Base-by-base conservation (phyloP, 1,284 basidiomycete species). In the Pseudozyma hubeiensis region DNA sequence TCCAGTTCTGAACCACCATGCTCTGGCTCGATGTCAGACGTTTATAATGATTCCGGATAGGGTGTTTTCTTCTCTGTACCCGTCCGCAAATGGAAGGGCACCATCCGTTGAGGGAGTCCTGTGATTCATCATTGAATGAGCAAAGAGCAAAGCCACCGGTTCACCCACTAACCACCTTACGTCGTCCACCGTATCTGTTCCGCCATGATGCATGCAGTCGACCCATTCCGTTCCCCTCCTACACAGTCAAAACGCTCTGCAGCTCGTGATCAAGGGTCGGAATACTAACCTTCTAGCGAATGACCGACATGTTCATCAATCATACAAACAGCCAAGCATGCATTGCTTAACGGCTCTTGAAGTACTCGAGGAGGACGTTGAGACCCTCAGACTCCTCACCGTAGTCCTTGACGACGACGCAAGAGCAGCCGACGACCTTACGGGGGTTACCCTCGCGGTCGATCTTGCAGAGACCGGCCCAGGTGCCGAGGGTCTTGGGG, bases 371-470 rank as follows among this genome's bases (percentile, higher is more conserved):
- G 86, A 98, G 91, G 33, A 97, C 95, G 86, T 97, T 92, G 84
- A 97, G 90, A 75, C 95, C 96, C 88, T 96, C 92, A 84, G 91
- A 92, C 89, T 98, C 96, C 80, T 90, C 89, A 85, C 96, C 96
- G 86, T 96, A 99, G 86, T 98, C 93, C 89, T 94, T 97, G 84
- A 99, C 95, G 79, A 98, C 96, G 80, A 98, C 96, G 86, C 94
- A 97, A 80, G 92, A 83, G 82, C 82, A 83, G 77, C 82, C 82
- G 53, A 84, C 82, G 85, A 98, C 89, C 90, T 98, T 98, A 85
- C 96, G 90, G 63, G 96, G 92, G 88, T 97, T 98, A 83, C 96
- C 96, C 88, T 99, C 96, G 84, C 94, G 91, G 88, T 98, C 95
- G 86, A 98, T 97, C 82, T 85, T 85, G 91, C 95, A 97, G 75